A percentile compares a stretch with the other conserved stretches of the same genome.
These are phyloP conservation scores for Senna tora DNA, from an alignment of 306 rosid species.

Conservation along the genomic window DNA sequence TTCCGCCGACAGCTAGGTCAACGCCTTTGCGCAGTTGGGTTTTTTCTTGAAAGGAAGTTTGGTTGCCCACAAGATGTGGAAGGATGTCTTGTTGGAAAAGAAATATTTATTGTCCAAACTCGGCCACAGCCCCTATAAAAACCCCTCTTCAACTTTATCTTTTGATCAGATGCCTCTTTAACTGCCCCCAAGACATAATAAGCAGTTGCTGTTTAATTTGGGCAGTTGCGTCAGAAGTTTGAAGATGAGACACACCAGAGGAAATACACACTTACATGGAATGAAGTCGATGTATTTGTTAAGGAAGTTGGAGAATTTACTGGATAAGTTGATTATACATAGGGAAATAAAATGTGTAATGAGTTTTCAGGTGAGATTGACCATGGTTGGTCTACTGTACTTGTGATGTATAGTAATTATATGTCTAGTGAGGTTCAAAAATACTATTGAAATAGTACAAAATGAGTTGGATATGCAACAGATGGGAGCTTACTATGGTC, in stretches of 20 bases:
- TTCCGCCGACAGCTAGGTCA: conserved; percentile 84
- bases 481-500: not conserved
- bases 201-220: conserved; percentile 3
- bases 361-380: conserved; percentile 9
- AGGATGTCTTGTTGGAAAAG: conserved; percentile 88
- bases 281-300: not conserved
- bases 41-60: conserved; percentile 83
- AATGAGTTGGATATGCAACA: not conserved
- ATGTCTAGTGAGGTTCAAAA: conserved; percentile 2
- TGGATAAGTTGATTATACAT: conserved; percentile 5
- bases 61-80: conserved; percentile 91
- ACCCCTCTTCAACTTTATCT: not conserved
- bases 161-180: not conserved
- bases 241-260: not conserved
- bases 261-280: not conserved
- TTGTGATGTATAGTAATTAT: conserved; percentile 10
- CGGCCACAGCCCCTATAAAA: conserved; percentile 81
- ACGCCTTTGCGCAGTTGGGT: conserved; percentile 86
- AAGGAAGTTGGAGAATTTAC: conserved; percentile 14
- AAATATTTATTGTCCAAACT: conserved; percentile 83
- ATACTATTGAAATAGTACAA: not conserved
- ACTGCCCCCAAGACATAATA: not conserved
- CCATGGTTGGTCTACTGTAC: conserved; percentile 9
- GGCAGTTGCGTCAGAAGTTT: not conserved
- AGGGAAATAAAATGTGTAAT: conserved; percentile 1